Evolutionary conservation across 2,329 filamentous ascomycete genomes (phyloP).

Genomic region (Aspergillus sp.): DNA sequence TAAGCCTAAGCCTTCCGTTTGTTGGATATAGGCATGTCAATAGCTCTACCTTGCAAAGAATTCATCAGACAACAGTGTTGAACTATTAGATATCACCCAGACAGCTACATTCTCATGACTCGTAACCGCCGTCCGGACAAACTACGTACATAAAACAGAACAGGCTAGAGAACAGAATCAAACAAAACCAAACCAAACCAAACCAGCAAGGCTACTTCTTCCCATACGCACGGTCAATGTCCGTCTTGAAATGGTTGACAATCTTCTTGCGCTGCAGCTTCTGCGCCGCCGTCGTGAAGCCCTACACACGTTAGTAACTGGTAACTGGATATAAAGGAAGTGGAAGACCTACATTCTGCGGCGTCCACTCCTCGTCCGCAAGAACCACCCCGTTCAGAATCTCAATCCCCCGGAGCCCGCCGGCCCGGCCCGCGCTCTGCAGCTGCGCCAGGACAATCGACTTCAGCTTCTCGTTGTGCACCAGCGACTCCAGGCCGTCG

Average conservation of each 20-base stretch:
- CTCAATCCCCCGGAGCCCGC: slow-evolving; percentile 32
- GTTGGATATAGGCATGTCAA: too few species aligned
- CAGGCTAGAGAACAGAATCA: slow-evolving; percentile 5
- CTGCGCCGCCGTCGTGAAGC: slow-evolving; percentile 59
- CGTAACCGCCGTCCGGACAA: not conserved
- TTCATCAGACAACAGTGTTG: not conserved
- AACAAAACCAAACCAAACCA: not conserved
- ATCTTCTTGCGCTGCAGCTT: slow-evolving; percentile 65
- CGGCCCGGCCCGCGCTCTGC: slow-evolving; percentile 26
- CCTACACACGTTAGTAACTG: slow-evolving; percentile 36
- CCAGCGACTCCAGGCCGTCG: slow-evolving; percentile 57
- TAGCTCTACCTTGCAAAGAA: too few species aligned
- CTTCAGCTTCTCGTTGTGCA: slow-evolving; percentile 40
- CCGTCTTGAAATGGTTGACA: slow-evolving; percentile 50
- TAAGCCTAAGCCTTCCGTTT: not conserved
- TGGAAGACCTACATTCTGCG: slow-evolving; percentile 28
- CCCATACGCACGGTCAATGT: slow-evolving; percentile 54
- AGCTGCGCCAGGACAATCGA: slow-evolving; percentile 32
- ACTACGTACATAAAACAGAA: slow-evolving; percentile 5
- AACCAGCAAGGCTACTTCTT: slow-evolving; percentile 24
- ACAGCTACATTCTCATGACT: too few species aligned
- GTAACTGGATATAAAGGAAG: not conserved
- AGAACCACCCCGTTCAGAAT: slow-evolving; percentile 37
- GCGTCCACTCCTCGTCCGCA: slow-evolving; percentile 38
- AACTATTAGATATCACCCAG: not conserved